Conservation (phyloP, 306 rosid species). For the Prunus mongolica region DNA sequence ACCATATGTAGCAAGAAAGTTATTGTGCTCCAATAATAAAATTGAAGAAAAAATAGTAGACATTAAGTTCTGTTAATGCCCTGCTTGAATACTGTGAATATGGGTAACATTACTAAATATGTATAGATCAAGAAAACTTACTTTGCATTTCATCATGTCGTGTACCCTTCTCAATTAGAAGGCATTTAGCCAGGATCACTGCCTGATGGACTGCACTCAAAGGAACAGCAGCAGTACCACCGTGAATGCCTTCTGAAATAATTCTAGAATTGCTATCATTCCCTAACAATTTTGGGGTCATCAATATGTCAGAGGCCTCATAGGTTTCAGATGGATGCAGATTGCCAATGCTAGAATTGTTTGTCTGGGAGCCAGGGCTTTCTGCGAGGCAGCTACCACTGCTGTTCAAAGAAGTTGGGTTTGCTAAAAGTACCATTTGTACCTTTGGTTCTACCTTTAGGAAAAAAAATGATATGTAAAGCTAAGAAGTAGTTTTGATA, state of each 20-base stretch:
- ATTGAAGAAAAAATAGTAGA: not conserved
- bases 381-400: conserved; percentile 22
- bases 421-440: conserved; percentile 77
- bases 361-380: conserved; percentile 28
- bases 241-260: conserved; percentile 41
- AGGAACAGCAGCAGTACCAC: conserved; percentile 33
- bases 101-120: not conserved
- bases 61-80: not conserved
- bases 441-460: conserved; percentile 86
- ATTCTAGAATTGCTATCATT: conserved; percentile 32
- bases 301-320: conserved; percentile 60
- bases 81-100: not conserved
- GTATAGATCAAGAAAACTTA: conserved; percentile 32
- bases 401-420: conserved; percentile 37
- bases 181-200: conserved; percentile 74
- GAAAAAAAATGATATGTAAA: conserved; percentile 22
- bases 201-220: conserved; percentile 72
- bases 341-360: conserved; percentile 29
- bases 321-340: conserved; percentile 22
- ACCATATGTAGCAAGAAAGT: not conserved
- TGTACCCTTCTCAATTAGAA: conserved; percentile 83
- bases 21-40: not conserved
- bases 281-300: conserved; percentile 61
- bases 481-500: conserved; percentile 11
- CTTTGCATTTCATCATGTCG: conserved; percentile 93